phyloP scores from a whole-genome alignment of 2,329 filamentous ascomycete species.

The Fusarium longipes region DNA sequence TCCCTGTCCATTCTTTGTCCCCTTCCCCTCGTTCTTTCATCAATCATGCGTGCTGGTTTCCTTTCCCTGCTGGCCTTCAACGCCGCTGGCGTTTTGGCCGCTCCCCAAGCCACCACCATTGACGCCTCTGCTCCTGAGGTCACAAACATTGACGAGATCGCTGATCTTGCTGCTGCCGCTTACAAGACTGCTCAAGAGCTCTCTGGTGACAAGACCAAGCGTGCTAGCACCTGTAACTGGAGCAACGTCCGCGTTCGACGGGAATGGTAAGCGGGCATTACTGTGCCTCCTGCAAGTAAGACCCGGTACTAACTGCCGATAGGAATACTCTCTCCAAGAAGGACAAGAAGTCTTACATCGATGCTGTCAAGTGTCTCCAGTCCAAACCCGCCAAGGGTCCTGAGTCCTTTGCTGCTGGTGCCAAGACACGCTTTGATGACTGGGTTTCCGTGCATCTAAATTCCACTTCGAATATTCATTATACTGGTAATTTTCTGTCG shows the following conservation, averaged over 20 bases:
- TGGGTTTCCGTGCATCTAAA: conserved; percentile 62
- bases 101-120: conserved; percentile 29
- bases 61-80: conserved; percentile 40
- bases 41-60: conserved; percentile 37
- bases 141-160: conserved; percentile 36
- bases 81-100: conserved; percentile 38
- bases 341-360: conserved; percentile 54
- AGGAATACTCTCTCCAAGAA: conserved; percentile 44
- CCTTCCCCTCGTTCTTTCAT: background rate
- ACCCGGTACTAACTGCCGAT: background rate
- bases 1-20: conserved; percentile 15
- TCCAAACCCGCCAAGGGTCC: conserved; percentile 52
- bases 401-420: conserved; percentile 53
- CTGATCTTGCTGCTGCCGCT: conserved; percentile 39
- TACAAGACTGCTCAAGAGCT: conserved; percentile 42
- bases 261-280: conserved; percentile 45
- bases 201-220: conserved; percentile 32
- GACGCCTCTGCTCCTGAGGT: conserved; percentile 31
- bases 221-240: conserved; percentile 44
- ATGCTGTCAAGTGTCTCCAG: conserved; percentile 59
- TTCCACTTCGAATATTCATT: conserved; percentile 58
- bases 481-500: conserved; percentile 49
- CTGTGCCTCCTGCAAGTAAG: too few relatives aligned
- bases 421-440: conserved; percentile 61
- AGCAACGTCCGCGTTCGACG: conserved; percentile 47